Evolutionary conservation across 768 basidiomycete genomes (phyloP), one percentile per base, ranked within the genome.

Genomic region (Boletales sp.): DNA sequence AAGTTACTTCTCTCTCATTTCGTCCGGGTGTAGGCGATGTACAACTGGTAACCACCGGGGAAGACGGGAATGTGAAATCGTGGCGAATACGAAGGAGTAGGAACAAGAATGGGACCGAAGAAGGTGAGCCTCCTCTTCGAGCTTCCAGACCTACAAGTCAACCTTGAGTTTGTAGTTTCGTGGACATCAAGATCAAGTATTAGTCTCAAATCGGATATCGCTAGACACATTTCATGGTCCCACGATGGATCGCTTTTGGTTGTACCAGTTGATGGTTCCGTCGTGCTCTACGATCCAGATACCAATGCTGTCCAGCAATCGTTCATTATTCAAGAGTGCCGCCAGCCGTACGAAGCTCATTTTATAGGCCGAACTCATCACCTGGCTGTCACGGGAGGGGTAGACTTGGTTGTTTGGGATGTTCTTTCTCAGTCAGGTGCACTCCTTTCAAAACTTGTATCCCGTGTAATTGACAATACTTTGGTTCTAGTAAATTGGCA

Each of bases 181-280:
- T 98, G 94, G 94, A 76, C 83, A n/a, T 74, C 81, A 40, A 83
- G 87, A 43, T 86, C 91, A 3, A 80, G 83, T 2, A 77, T 90
- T 57, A 72, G 67, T 37, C 88, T 87, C 62, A 87, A 85, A 39
- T 72, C 75, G n/a, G 79, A 83, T 61, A 69, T 74, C 44, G 89
- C 93, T 30, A 75, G 74, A 46, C 75, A 83, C 54, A 72, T 79
- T 0, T 77, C 83, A 1, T 97, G 93, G 84, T 90, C 94, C 7
- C 77, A 75, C 5, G 97, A 99, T 65, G 86, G 82, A 9, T 94
- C 94, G 6, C 74, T 99, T 30, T 72, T 98, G 40, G 87, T 86
- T 12, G 77, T 94, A 18, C 75, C 84, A 12, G 77, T 87, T 45
- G 83, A 82, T 0, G 63, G 77, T 14, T 80, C 80, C 51, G 75